These are phyloP conservation scores for Nicotiana rustica DNA, from an alignment of 305 asterid genomes.

Conservation along the genomic window DNA sequence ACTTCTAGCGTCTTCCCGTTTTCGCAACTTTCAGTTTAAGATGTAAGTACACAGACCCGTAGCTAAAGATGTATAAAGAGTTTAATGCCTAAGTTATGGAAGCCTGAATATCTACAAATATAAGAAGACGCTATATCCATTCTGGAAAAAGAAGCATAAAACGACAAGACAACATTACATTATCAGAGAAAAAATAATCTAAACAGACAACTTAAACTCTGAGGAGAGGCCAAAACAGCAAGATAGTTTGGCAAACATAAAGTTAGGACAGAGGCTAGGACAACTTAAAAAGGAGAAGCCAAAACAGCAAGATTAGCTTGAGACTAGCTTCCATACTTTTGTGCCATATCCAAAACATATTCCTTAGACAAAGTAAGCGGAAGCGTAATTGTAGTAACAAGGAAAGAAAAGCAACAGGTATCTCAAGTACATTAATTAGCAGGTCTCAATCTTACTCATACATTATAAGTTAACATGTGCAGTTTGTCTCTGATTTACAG, in stretches of 20 bases:
- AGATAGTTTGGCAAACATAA: neutral
- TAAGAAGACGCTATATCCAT: neutral
- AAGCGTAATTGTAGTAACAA: neutral
- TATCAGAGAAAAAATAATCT: conserved; percentile 11
- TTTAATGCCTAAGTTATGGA: neutral
- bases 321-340: neutral
- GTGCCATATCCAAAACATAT: conserved; percentile 10
- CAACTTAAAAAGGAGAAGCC: neutral
- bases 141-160: conserved; percentile 21
- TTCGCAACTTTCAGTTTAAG: neutral
- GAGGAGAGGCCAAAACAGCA: neutral
- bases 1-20: conserved; percentile 6
- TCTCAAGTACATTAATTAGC: neutral
- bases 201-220: neutral
- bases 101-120: neutral
- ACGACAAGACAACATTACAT: conserved; percentile 2
- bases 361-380: conserved; percentile 6
- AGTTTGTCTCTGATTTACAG: neutral
- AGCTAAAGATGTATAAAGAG: conserved; percentile 9
- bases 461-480: conserved; percentile 11
- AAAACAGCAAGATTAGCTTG: conserved; percentile 21
- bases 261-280: conserved; percentile 23
- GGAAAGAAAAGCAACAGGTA: neutral
- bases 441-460: neutral
- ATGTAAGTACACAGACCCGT: neutral